phyloP scores from a whole-genome alignment of 1,284 basidiomycete genomes.

The Ustilago vetiveriae region DNA sequence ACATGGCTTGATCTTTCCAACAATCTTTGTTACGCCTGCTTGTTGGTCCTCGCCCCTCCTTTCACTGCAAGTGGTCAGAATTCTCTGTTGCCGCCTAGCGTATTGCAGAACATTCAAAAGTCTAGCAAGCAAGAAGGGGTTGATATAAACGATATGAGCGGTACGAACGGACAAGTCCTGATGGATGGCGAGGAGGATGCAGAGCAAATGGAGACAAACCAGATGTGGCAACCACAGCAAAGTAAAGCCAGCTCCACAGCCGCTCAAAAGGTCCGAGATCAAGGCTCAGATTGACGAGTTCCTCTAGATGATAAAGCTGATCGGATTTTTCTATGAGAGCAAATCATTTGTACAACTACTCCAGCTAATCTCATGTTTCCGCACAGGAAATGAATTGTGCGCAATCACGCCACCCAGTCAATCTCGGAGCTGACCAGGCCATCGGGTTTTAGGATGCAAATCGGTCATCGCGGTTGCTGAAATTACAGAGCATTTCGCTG shows the following conservation, averaged over 20 bases:
- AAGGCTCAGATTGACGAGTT: slow-evolving; percentile 43
- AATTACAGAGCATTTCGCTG: slow-evolving; percentile 6
- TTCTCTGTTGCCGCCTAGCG: slow-evolving; percentile 24
- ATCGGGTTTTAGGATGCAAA: too few relatives aligned
- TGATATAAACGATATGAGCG: background rate
- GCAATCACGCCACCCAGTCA: too few relatives aligned
- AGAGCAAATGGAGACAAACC: background rate
- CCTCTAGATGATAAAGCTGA: slow-evolving; percentile 4
- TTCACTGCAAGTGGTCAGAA: too few relatives aligned
- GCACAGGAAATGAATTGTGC: too few relatives aligned
- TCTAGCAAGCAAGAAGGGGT: background rate
- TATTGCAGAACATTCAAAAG: slow-evolving; percentile 8
- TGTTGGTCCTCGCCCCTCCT: slow-evolving; percentile 25
- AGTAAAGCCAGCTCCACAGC: slow-evolving; percentile 4
- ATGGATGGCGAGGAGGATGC: background rate
- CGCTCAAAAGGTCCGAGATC: slow-evolving; percentile 30
- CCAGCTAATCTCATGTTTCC: background rate
- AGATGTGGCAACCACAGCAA: slow-evolving; percentile 8
- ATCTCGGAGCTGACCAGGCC: too few relatives aligned
- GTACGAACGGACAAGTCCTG: background rate
- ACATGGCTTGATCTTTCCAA: slow-evolving; percentile 26
- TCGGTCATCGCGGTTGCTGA: too few relatives aligned
- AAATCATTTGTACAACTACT: too few relatives aligned
- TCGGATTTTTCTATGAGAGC: background rate
- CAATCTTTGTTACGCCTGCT: slow-evolving; percentile 33